phyloP scores from a whole-genome alignment of 345 rosid species.

The Conringia planisiliqua region DNA sequence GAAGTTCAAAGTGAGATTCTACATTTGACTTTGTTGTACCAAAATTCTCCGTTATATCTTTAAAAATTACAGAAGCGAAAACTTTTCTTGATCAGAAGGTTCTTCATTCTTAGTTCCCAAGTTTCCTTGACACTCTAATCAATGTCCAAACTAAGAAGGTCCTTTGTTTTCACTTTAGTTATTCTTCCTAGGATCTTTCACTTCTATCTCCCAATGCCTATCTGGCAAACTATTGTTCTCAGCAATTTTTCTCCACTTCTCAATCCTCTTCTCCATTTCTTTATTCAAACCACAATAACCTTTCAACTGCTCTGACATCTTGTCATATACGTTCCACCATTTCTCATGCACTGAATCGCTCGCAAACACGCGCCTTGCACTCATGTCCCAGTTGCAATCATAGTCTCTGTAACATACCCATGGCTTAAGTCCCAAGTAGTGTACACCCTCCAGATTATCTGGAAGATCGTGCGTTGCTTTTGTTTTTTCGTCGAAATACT shows the following conservation, averaged over 20 bases:
- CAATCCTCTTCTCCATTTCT: slow-evolving; percentile 42
- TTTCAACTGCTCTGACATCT: slow-evolving; percentile 53
- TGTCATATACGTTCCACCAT: slow-evolving; percentile 78
- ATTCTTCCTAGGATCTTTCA: slow-evolving; percentile 51
- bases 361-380: slow-evolving; percentile 39
- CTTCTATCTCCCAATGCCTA: slow-evolving; percentile 63
- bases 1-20: not conserved
- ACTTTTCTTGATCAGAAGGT: not conserved
- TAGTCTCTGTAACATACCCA: slow-evolving; percentile 91
- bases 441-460: slow-evolving; percentile 40
- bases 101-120: not conserved
- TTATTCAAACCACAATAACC: slow-evolving; percentile 52
- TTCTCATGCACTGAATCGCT: slow-evolving; percentile 55
- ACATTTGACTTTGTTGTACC: not conserved
- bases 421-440: slow-evolving; percentile 81
- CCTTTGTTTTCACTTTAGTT: slow-evolving; percentile 21
- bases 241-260: slow-evolving; percentile 57
- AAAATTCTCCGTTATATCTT: not conserved
- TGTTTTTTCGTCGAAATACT: slow-evolving; percentile 32
- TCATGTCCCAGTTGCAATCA: slow-evolving; percentile 84
- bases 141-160: slow-evolving; percentile 16
- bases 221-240: slow-evolving; percentile 36
- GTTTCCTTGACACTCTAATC: not conserved
- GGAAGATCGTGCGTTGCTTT: not conserved
- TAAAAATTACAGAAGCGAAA: not conserved